Conservation (phyloP, 176 grass and related monocot species). For the Hsuehochloa calcarea region DNA sequence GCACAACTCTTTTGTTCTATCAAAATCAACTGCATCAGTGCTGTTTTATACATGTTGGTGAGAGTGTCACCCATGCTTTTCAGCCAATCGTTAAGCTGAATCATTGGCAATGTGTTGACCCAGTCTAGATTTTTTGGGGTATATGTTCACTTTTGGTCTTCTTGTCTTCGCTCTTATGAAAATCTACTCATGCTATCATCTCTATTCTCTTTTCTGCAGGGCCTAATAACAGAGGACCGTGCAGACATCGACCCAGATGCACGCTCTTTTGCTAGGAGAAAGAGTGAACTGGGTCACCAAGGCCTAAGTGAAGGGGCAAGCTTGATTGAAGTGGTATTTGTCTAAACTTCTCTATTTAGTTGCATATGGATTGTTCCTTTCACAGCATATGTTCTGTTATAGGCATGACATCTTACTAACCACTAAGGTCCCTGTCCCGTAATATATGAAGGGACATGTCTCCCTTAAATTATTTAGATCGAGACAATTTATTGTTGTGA, state of each 20-base stretch:
- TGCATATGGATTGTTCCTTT: conserved; percentile 14
- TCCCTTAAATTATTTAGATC: conserved; percentile 9
- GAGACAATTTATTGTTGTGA: background rate
- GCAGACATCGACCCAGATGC: conserved; percentile 72
- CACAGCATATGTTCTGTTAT: background rate
- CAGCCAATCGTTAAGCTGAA: background rate
- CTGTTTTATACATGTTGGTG: conserved; percentile 13
- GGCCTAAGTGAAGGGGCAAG: conserved; percentile 83
- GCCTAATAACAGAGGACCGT: conserved; percentile 91
- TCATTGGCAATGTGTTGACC: background rate
- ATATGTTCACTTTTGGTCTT: conserved; percentile 24
- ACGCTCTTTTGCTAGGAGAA: conserved; percentile 79
- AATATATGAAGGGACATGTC: conserved; percentile 20
- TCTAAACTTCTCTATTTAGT: conserved; percentile 18
- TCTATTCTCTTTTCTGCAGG: conserved; percentile 44
- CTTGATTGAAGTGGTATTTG: conserved; percentile 88
- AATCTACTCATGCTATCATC: conserved; percentile 10
- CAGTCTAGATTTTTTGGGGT: background rate
- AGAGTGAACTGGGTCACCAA: conserved; percentile 61
- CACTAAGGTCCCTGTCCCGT: background rate
- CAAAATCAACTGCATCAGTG: conserved; percentile 3
- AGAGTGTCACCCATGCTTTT: background rate
- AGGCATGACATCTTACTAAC: conserved; percentile 7
- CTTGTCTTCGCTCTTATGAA: conserved; percentile 22
- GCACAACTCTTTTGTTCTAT: conserved; percentile 1